Base-by-base conservation (phyloP, 345 rosid species). In the Corchorus olitorius region DNA sequence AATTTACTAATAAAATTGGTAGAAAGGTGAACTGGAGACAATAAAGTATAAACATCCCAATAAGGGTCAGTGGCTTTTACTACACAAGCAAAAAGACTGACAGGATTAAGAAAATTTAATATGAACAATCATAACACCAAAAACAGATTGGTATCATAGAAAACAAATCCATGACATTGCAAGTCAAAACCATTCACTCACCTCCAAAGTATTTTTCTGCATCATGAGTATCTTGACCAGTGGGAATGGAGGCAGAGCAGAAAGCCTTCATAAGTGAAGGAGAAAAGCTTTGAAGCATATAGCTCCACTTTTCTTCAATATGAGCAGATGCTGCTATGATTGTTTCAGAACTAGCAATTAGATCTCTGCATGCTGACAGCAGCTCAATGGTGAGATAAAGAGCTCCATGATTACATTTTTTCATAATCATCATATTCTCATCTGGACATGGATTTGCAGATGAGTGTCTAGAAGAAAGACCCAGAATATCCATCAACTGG, bases 321-420 rank as follows among this genome's bases (percentile, higher is more conserved):
- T 74, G 75, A 60, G 41, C 55, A 79, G 81, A 63, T 58, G 70
- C 75, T 49, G 78, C 66, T 53, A 64, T 50, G 55, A 43, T 77
- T 72, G 79, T 77, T 63, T 75, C 80, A 39, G 84, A 78, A 75
- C 71, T 81, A 49, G 76, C 48, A 69, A 65, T 74, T 81, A 89
- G 80, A 77, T 95, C 92, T 86, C 88, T 87, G 74, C 89, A 87
- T 73, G 97, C 92, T 79, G 80, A 82, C 77, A 93, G 93, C 77
- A 96, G 90, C 78, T 87, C 87, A 43, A 87, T 77, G 82, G 88
- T 84, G 63, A 96, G 89, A 85, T 86, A 89, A 78, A 91, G 85
- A 77, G 90, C 89, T 75, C 94, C 98, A 58, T 85, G 84, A 81
- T 83, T 80, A 75, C 78, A 81, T 79, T 78, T 82, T 69, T 76